Conservation (phyloP, 2,329 filamentous ascomycete species). For the Neofusicoccum kwambonambiense region DNA sequence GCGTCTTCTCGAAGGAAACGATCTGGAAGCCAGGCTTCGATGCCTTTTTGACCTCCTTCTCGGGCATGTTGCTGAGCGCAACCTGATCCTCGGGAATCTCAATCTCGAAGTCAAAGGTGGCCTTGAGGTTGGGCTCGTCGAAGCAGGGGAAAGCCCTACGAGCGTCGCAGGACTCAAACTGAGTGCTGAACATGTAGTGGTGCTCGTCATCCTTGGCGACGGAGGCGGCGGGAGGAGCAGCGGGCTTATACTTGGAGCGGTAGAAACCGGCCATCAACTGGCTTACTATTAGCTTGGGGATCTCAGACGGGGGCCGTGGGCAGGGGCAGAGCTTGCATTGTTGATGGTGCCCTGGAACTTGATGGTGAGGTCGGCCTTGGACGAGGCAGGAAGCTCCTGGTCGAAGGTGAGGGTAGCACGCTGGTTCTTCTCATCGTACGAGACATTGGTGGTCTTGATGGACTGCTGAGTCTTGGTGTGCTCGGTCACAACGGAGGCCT, state of each 20-base stretch:
- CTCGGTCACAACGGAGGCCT: slow-evolving; percentile 61
- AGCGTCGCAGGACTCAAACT: slow-evolving; percentile 96
- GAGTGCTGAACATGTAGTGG: slow-evolving; percentile 79
- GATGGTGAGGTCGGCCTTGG: slow-evolving; percentile 66
- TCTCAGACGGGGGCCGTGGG: too few relatives aligned
- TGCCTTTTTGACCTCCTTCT: slow-evolving; percentile 63
- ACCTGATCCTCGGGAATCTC: slow-evolving; percentile 87
- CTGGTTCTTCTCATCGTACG: slow-evolving; percentile 81
- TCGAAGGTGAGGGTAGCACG: slow-evolving; percentile 76
- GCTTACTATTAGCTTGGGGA: not conserved
- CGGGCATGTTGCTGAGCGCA: slow-evolving; percentile 93
- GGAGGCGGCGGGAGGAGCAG: slow-evolving; percentile 67
- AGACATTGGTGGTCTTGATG: slow-evolving; percentile 64
- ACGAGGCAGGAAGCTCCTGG: slow-evolving; percentile 65
- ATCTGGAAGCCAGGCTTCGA: slow-evolving; percentile 63
- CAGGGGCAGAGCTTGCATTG: slow-evolving; percentile 52
- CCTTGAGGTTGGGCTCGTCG: slow-evolving; percentile 92
- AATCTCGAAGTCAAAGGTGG: slow-evolving; percentile 88
- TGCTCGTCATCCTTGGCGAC: slow-evolving; percentile 70
- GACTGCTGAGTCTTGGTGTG: slow-evolving; percentile 57
- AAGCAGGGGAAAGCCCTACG: slow-evolving; percentile 95
- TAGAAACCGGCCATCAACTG: slow-evolving; percentile 83
- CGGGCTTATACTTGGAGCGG: slow-evolving; percentile 87
- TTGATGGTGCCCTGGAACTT: slow-evolving; percentile 81
- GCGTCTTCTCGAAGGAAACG: slow-evolving; percentile 79